These are phyloP conservation scores for Calonectria ilicicola DNA, from an alignment of 2,329 filamentous ascomycete species.

Conservation along the genomic window DNA sequence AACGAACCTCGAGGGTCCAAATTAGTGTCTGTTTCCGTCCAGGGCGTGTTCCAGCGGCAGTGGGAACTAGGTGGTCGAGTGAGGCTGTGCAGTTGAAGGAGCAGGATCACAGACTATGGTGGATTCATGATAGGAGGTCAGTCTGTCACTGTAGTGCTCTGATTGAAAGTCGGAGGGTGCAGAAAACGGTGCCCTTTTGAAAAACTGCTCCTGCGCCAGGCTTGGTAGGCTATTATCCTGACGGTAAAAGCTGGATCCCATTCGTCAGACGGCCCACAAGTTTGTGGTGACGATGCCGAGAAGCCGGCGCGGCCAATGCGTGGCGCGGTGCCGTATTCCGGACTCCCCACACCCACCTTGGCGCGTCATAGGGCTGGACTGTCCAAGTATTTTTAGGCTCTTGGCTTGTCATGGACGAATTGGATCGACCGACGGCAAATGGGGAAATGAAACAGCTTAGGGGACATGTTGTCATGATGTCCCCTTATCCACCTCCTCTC, in stretches of 20 bases:
- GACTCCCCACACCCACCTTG: neutral
- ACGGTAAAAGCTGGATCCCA: neutral
- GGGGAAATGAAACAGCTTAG: neutral
- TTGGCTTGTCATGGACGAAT: neutral
- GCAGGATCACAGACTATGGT: neutral
- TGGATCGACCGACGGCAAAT: too few relatives aligned
- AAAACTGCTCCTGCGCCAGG: neutral
- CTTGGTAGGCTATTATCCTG: neutral
- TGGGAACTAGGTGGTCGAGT: neutral
- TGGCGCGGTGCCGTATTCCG: conserved; percentile 3
- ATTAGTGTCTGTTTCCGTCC: neutral
- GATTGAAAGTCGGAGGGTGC: conserved; percentile 10
- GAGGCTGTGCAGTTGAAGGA: neutral
- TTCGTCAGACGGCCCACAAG: conserved; percentile 14
- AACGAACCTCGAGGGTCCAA: neutral
- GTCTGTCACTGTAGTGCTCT: conserved; percentile 11
- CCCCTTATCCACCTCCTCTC: neutral
- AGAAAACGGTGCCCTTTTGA: neutral
- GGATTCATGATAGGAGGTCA: neutral
- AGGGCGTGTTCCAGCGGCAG: neutral
- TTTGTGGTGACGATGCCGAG: conserved; percentile 4
- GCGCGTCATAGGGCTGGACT: conserved; percentile 3
- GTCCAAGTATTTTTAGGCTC: neutral
- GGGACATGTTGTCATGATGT: conserved; percentile 1
- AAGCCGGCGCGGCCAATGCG: conserved; percentile 17